Conservation (phyloP, 2,329 filamentous ascomycete genomes). For the Talaromyces sp. region DNA sequence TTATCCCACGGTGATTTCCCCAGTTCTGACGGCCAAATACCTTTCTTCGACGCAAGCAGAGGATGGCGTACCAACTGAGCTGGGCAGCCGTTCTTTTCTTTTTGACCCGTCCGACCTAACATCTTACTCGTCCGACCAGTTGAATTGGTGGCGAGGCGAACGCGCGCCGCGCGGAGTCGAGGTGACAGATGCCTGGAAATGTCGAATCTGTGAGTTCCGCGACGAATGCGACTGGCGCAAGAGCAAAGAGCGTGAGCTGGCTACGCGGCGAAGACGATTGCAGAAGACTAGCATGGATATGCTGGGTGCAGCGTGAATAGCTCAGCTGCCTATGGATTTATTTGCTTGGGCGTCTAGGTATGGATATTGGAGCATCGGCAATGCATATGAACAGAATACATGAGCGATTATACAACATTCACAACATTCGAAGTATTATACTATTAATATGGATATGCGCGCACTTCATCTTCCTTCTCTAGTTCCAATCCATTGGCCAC, state of each 20-base stretch:
- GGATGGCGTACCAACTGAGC: conserved; percentile 15
- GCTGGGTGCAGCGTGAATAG: conserved; percentile 1
- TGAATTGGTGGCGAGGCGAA: conserved; percentile 85
- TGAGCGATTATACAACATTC: not conserved
- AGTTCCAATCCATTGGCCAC: conserved; percentile 61
- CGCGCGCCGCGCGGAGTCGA: conserved; percentile 69
- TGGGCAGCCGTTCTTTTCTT: conserved; percentile 59
- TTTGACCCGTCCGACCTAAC: conserved; percentile 63
- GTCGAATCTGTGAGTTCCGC: conserved; percentile 75
- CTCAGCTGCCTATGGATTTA: too few relatives aligned
- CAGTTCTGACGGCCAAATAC: conserved; percentile 41
- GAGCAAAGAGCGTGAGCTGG: conserved; percentile 59
- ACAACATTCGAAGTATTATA: not conserved
- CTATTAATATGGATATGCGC: conserved; percentile 57
- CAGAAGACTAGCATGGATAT: conserved; percentile 14
- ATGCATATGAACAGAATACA: not conserved
- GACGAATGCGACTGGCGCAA: conserved; percentile 74
- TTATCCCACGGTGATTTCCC: conserved; percentile 39
- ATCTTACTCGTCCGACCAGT: conserved; percentile 62
- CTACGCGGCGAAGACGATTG: conserved; percentile 27
- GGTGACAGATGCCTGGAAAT: conserved; percentile 86
- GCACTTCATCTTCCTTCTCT: conserved; percentile 55
- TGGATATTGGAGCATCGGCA: not conserved
- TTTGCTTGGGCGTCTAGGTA: not conserved
- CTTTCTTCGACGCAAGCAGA: conserved; percentile 29